phyloP scores from a whole-genome alignment of 306 rosid genomes.

The Potentilla sterilis region DNA sequence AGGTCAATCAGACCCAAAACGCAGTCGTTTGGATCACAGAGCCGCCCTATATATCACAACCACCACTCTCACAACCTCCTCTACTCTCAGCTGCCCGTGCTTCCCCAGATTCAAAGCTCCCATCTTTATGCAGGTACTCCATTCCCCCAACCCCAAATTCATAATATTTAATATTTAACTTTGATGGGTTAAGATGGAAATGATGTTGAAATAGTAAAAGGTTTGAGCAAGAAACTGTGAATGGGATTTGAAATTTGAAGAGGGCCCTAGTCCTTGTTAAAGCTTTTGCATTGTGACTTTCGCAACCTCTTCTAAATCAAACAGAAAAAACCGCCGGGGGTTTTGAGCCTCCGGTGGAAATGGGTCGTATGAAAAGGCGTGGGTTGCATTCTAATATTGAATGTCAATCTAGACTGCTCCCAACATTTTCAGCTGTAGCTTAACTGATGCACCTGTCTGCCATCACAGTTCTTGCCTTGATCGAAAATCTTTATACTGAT shows the following conservation, averaged over 20 bases:
- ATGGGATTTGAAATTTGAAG: conserved; percentile 41
- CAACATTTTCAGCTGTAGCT: conserved; percentile 27
- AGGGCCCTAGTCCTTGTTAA: conserved; percentile 68
- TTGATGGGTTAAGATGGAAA: conserved; percentile 35
- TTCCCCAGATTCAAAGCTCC: background rate
- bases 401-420: conserved; percentile 74
- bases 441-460: conserved; percentile 22
- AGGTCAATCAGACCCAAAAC: background rate
- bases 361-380: conserved; percentile 86
- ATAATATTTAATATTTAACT: background rate
- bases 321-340: background rate
- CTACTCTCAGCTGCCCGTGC: background rate
- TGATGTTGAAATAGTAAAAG: conserved; percentile 80
- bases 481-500: conserved; percentile 60
- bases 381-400: conserved; percentile 92
- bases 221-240: conserved; percentile 63
- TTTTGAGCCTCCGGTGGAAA: background rate
- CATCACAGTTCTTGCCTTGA: conserved; percentile 53
- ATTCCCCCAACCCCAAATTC: background rate
- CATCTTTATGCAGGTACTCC: background rate
- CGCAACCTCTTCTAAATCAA: conserved; percentile 86
- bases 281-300: conserved; percentile 70
- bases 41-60: background rate
- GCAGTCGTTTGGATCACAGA: background rate
- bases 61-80: background rate